Percentiles rank a stretch among this genome's conserved stretches.
Conservation (phyloP, 1,284 basidiomycete genomes). For the Malassezia sp. region DNA sequence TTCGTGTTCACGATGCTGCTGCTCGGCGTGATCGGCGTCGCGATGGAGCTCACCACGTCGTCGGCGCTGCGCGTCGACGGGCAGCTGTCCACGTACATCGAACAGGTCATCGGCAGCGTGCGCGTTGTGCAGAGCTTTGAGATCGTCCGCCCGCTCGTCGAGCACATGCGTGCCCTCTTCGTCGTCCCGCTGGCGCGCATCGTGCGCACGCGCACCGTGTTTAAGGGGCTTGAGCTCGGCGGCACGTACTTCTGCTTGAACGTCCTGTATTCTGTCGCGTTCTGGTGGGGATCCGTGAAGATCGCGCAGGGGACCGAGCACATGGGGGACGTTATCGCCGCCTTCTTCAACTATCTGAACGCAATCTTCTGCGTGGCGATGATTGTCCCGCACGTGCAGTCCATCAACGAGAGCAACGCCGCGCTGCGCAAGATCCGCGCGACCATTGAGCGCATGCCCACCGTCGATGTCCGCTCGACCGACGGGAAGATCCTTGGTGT, state of each 20-base stretch:
- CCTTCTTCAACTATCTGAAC: slow-evolving; percentile 42
- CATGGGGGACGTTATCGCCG: slow-evolving; percentile 28
- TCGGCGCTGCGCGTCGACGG: slow-evolving; percentile 45
- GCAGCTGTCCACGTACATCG: slow-evolving; percentile 47
- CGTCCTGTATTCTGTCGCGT: slow-evolving; percentile 26
- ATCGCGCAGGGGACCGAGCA: slow-evolving; percentile 23
- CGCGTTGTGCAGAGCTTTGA: slow-evolving; percentile 49
- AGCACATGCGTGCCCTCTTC: slow-evolving; percentile 43
- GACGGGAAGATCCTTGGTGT: slow-evolving; percentile 19
- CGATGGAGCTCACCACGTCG: slow-evolving; percentile 38
- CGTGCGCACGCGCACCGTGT: slow-evolving; percentile 35
- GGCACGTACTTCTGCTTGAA: slow-evolving; percentile 33
- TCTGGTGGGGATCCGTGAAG: slow-evolving; percentile 35
- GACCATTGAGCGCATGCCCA: slow-evolving; percentile 36
- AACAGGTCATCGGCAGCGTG: slow-evolving; percentile 48
- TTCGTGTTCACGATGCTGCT: slow-evolving; percentile 45
- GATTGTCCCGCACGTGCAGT: slow-evolving; percentile 36
- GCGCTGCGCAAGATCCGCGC: slow-evolving; percentile 28
- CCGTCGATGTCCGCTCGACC: slow-evolving; percentile 35
- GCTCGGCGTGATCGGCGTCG: slow-evolving; percentile 40
- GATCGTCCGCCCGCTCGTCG: slow-evolving; percentile 40
- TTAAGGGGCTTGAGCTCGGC: slow-evolving; percentile 30
- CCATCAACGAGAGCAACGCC: slow-evolving; percentile 30
- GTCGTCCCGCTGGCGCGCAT: slow-evolving; percentile 41
- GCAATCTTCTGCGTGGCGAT: slow-evolving; percentile 38